Conservation (phyloP, 768 basidiomycete genomes). For the Chiua virens region DNA sequence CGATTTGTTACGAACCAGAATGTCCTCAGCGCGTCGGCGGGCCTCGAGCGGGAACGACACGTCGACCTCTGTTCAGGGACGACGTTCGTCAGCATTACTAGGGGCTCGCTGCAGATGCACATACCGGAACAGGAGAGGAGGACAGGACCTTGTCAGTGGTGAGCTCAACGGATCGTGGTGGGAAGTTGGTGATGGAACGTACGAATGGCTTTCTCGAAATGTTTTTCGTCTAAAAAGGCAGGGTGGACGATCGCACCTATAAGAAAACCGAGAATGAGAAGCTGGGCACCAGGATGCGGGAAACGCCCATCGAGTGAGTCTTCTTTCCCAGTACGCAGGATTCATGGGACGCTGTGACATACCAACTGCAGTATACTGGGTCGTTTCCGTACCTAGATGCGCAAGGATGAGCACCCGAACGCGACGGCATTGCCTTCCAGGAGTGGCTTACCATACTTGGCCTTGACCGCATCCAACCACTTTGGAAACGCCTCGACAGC, state of each 20-base stretch:
- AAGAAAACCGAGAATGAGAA: background rate
- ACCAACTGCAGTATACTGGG: constrained; percentile 46
- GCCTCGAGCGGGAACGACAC: constrained; percentile 46
- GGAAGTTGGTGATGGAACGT: constrained; percentile 7
- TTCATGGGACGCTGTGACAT: constrained; percentile 4
- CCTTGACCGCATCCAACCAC: constrained; percentile 52
- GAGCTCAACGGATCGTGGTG: background rate
- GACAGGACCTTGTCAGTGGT: constrained; percentile 16
- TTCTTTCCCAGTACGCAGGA: no score
- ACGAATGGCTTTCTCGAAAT: constrained; percentile 51
- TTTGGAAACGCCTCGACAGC: constrained; percentile 42
- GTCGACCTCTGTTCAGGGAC: constrained; percentile 52
- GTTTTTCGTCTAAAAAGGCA: constrained; percentile 48
- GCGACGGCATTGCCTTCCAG: no score
- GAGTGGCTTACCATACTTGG: constrained; percentile 40
- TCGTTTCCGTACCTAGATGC: constrained; percentile 29
- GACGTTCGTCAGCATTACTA: background rate
- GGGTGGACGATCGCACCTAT: constrained; percentile 54
- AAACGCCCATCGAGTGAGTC: no score
- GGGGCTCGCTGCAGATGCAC: background rate
- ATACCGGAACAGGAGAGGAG: constrained; percentile 25
- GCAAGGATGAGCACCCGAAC: no score
- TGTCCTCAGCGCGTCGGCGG: constrained; percentile 55
- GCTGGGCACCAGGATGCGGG: constrained; percentile 39
- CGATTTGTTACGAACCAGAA: constrained; percentile 46